A percentile compares a stretch with the other conserved stretches of the same genome.
Evolutionary conservation across 192 early-diverging fungal genomes (phyloP).

Genomic region (Thamnidium elegans): DNA sequence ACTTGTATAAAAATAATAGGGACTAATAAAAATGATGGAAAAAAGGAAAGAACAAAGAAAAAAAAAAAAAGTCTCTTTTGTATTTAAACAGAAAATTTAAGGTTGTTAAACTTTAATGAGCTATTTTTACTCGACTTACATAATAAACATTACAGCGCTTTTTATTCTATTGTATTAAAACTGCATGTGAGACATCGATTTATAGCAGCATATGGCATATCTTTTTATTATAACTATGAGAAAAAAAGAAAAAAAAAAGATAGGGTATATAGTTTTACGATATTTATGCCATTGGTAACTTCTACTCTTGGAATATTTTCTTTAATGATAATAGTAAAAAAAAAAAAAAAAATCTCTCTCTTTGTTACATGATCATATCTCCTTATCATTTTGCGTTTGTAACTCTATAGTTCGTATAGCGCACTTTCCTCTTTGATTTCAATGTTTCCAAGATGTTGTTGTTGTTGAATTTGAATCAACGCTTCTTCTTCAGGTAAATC

Average conservation of each 20-base stretch:
- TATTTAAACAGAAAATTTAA: not conserved
- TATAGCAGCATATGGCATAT: too few species aligned
- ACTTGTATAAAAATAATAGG: not conserved
- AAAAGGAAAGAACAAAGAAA: not conserved
- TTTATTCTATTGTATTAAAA: too few species aligned
- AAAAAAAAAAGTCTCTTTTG: not conserved
- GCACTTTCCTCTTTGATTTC: too few species aligned
- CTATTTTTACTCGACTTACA: too few species aligned
- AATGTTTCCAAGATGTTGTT: not conserved
- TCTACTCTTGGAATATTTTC: not conserved
- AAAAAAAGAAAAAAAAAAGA: constrained; percentile 5
- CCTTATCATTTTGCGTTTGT: not conserved
- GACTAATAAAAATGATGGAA: not conserved
- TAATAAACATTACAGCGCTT: too few species aligned
- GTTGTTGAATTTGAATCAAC: not conserved
- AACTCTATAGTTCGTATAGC: not conserved
- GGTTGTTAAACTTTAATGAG: too few species aligned
- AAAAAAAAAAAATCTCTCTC: not conserved
- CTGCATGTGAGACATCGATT: too few species aligned
- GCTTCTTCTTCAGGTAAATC: constrained; percentile 11
- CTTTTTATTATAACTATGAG: too few species aligned
- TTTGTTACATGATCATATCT: not conserved
- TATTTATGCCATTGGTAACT: constrained; percentile 13
- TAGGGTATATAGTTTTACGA: constrained; percentile 1
- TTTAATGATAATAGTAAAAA: not conserved